Evolutionary conservation across 2,329 filamentous ascomycete species (phyloP), one percentile per base, ranked within the genome.

Genomic region (Venturia pyrina): DNA sequence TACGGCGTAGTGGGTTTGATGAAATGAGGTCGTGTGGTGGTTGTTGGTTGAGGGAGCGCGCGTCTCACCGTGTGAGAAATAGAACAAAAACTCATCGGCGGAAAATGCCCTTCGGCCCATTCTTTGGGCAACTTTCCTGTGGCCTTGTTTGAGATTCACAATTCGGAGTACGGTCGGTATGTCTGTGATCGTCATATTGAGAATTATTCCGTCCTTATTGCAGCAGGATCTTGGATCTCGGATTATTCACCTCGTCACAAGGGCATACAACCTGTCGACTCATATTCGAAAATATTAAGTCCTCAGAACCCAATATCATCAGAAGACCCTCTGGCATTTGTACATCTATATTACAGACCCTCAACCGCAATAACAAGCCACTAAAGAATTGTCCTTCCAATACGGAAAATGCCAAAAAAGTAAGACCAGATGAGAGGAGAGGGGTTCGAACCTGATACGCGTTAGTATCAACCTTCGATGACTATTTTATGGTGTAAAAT

Each of bases 391-490:
- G 5, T 43, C 8, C 40, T 43, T 43, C 40, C 7, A 15, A 15
- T 4, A 5, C 11, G 17, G 13, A 13, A 17, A 43, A 43, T 43
- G 41, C 15, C 13, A 43, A 43, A 43, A 15, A 43, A 13, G 15
- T 10, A 43, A 43, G 1, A 40, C 7, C 11, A 5, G 1, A 8
- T 66, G 64, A 66, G 64, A 66, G 57, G 64, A 66, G 64, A 66
- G 64, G 64, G 64, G 64, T 66, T 66, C 64, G 37, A 66, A 57
- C 53, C 28, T 53, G 21, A 15, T n/a, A 10, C 1, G 1, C 0
- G 15, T 53, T 53, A 53, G 48, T 5, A 28, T 10, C 34, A 34
- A 11, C 0, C 11, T 37, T 62, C 44, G 44, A 34, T 37, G 10
- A 40, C 28, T 32, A 40, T 13, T 21, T 7, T 1, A 32, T 37